phyloP scores from a whole-genome alignment of 768 basidiomycete species.

The Pleurotus pulmonarius region DNA sequence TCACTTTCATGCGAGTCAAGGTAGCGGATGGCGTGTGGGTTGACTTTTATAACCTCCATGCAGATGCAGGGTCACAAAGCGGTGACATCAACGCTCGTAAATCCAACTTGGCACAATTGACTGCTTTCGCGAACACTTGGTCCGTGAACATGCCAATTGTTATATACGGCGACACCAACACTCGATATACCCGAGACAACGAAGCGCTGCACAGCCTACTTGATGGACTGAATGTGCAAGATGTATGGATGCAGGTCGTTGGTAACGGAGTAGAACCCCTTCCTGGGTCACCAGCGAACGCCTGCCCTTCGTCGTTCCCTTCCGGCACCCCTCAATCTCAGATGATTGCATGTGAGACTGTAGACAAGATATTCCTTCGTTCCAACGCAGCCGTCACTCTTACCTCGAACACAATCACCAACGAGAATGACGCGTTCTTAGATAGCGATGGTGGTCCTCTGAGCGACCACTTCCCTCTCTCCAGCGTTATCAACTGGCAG shows the following conservation, averaged over 20 bases:
- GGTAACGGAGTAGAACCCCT: slow-evolving; percentile 22
- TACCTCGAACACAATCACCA: slow-evolving; percentile 21
- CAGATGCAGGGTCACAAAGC: slow-evolving; percentile 29
- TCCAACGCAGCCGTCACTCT: slow-evolving; percentile 19
- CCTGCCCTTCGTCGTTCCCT: slow-evolving; percentile 28
- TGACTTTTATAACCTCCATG: slow-evolving; percentile 35
- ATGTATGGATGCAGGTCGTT: slow-evolving; percentile 28
- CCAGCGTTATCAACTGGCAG: slow-evolving; percentile 24
- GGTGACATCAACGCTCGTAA: slow-evolving; percentile 28
- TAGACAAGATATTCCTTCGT: slow-evolving; percentile 34
- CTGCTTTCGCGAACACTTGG: slow-evolving; percentile 21
- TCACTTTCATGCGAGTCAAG: slow-evolving; percentile 30
- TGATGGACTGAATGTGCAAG: slow-evolving; percentile 18
- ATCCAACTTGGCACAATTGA: slow-evolving; percentile 29
- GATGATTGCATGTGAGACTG: slow-evolving; percentile 31
- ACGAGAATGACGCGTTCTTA: slow-evolving; percentile 29
- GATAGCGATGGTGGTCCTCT: slow-evolving; percentile 23
- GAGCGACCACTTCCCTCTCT: slow-evolving; percentile 33
- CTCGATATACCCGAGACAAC: slow-evolving; percentile 30
- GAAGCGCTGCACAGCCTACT: slow-evolving; percentile 21
- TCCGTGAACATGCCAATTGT: slow-evolving; percentile 30
- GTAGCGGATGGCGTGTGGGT: slow-evolving; percentile 28
- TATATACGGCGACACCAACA: slow-evolving; percentile 35
- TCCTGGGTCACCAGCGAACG: slow-evolving; percentile 19
- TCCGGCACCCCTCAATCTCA: slow-evolving; percentile 21